Conservation (phyloP, 352 stramenopile species). For the Phytophthora sojae region DNA sequence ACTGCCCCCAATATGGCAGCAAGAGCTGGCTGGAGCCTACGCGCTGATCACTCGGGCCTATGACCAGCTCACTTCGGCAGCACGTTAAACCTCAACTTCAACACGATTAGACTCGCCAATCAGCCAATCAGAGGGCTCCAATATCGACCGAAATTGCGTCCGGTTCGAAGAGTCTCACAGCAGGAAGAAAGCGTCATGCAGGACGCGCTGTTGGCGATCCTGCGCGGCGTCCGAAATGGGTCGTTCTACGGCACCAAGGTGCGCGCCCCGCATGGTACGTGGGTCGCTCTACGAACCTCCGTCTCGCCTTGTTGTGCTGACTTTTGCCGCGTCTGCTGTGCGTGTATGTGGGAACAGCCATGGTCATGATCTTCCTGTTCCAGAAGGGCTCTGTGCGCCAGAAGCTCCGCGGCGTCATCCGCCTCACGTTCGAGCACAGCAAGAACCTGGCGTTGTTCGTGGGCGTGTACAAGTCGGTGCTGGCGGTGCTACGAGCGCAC, state of each 20-base stretch:
- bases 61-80: conserved; percentile 37
- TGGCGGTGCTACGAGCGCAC: conserved; percentile 70
- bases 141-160: not conserved
- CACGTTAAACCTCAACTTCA: conserved; percentile 34
- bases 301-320: conserved; percentile 2
- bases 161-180: conserved; percentile 4
- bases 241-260: conserved; percentile 92
- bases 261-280: conserved; percentile 83
- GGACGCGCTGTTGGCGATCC: conserved; percentile 70
- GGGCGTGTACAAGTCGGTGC: conserved; percentile 86
- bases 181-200: conserved; percentile 39
- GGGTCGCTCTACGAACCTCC: not conserved
- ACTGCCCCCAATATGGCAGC: conserved; percentile 37
- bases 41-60: conserved; percentile 60
- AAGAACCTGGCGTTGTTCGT: conserved; percentile 91
- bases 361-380: conserved; percentile 93
- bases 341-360: conserved; percentile 43
- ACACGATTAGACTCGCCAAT: conserved; percentile 22
- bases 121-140: conserved; percentile 23
- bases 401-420: conserved; percentile 77
- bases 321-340: not conserved
- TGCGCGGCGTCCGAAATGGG: conserved; percentile 87
- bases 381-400: conserved; percentile 79
- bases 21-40: conserved; percentile 43
- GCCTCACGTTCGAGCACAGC: conserved; percentile 87